A percentile compares a stretch with the other conserved stretches of the same genome.
phyloP scores from a whole-genome alignment of 768 basidiomycete species.

The Peribolospora kevripleyi region DNA sequence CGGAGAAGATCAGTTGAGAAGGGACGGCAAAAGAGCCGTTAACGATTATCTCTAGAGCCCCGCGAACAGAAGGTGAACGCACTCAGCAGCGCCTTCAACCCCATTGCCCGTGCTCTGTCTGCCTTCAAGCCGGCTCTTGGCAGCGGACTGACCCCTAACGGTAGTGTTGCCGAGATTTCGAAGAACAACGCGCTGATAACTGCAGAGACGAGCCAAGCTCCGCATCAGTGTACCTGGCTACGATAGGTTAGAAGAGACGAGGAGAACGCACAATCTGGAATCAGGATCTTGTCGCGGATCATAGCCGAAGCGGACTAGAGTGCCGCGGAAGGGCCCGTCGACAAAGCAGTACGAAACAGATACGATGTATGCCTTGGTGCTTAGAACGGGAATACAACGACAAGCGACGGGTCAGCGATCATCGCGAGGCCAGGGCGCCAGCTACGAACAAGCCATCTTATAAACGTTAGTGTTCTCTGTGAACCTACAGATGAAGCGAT shows the following conservation, averaged over 20 bases:
- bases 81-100: neutral
- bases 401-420: no score
- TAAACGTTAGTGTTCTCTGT: no score
- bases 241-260: neutral
- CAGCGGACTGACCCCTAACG: neutral
- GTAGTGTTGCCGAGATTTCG: conserved; percentile 33
- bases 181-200: conserved; percentile 80
- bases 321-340: conserved; percentile 86
- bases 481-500: no score
- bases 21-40: neutral
- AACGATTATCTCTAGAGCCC: neutral
- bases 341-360: conserved; percentile 55
- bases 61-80: no score
- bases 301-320: conserved; percentile 60
- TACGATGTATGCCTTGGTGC: conserved; percentile 46
- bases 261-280: conserved; percentile 44
- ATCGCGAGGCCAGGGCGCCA: no score
- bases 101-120: neutral
- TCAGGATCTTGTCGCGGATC: conserved; percentile 55
- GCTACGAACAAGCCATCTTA: no score
- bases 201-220: conserved; percentile 17
- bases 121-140: neutral
- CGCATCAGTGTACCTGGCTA: neutral
- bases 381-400: conserved; percentile 15
- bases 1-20: neutral